These are phyloP conservation scores for Clarireedia monteithiana DNA, from an alignment of 2,329 filamentous ascomycete genomes.

Conservation along the genomic window DNA sequence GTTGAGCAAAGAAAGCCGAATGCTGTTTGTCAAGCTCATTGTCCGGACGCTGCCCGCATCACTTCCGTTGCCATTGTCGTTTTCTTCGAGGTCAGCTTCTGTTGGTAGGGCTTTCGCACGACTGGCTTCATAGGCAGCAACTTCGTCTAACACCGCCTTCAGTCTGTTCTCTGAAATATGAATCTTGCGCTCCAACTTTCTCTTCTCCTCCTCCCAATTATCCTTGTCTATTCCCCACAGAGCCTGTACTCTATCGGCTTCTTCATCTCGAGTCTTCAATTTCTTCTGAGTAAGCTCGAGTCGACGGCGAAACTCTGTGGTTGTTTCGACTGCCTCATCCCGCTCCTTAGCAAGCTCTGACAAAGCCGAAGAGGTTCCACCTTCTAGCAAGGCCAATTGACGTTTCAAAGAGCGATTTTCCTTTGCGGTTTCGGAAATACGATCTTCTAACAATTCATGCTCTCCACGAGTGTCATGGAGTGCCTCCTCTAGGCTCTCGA, in stretches of 20 bases:
- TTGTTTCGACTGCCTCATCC: conserved; percentile 70
- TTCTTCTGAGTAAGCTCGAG: conserved; percentile 74
- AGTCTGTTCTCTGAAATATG: conserved; percentile 86
- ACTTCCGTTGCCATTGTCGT: conserved; percentile 49
- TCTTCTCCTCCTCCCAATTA: conserved; percentile 74
- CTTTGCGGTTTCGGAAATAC: conserved; percentile 56
- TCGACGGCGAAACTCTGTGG: conserved; percentile 65
- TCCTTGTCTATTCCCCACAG: conserved; percentile 82
- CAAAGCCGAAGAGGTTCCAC: conserved; percentile 77
- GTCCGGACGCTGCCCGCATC: conserved; percentile 68
- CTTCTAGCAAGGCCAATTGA: conserved; percentile 80
- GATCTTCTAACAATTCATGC: conserved; percentile 60
- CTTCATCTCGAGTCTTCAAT: conserved; percentile 71
- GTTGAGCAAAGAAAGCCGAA: conserved; percentile 65
- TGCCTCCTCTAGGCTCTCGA: conserved; percentile 73
- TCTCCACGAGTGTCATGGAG: conserved; percentile 67
- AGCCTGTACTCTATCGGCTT: conserved; percentile 67
- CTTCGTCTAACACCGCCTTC: conserved; percentile 77
- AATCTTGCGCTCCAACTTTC: conserved; percentile 73
- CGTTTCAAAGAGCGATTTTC: conserved; percentile 76
- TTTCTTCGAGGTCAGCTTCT: conserved; percentile 52
- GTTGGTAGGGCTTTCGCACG: conserved; percentile 42
- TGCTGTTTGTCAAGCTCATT: conserved; percentile 63
- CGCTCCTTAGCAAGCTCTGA: conserved; percentile 78
- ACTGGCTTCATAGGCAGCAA: conserved; percentile 60